Conservation (phyloP, 306 rosid species). For the Dicorynia guianensis region DNA sequence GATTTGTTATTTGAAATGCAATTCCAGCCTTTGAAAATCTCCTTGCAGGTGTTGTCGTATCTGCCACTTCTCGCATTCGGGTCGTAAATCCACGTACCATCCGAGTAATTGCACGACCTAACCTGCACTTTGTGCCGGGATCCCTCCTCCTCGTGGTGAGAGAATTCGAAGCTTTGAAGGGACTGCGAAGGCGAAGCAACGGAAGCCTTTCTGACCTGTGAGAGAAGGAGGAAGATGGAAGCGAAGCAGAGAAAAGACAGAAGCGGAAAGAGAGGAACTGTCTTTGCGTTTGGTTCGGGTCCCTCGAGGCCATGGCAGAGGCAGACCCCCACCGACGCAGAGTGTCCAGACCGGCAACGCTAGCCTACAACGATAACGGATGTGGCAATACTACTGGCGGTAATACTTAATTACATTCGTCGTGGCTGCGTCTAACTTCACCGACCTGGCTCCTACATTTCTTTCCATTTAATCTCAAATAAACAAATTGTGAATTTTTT, state of each 20-base stretch:
- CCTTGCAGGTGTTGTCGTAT: conserved; percentile 80
- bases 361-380: too few species aligned
- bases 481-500: too few species aligned
- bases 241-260: conserved; percentile 77
- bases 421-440: too few species aligned
- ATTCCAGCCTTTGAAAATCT: conserved; percentile 98
- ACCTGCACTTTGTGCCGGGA: conserved; percentile 23
- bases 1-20: conserved; percentile 74
- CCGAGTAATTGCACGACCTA: conserved; percentile 64
- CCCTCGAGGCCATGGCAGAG: not conserved
- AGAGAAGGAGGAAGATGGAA: conserved; percentile 76
- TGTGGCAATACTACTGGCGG: too few species aligned
- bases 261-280: conserved; percentile 75
- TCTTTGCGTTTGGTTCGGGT: conserved; percentile 49
- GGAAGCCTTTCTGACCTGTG: conserved; percentile 58
- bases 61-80: conserved; percentile 37
- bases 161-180: conserved; percentile 48
- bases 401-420: too few species aligned
- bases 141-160: not conserved
- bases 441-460: too few species aligned
- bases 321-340: too few species aligned
- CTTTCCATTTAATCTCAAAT: too few species aligned
- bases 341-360: too few species aligned
- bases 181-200: conserved; percentile 42
- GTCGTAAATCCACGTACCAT: conserved; percentile 70